Evolutionary conservation across 2,329 filamentous ascomycete genomes (phyloP).

Genomic region (Peltaster fructicola): DNA sequence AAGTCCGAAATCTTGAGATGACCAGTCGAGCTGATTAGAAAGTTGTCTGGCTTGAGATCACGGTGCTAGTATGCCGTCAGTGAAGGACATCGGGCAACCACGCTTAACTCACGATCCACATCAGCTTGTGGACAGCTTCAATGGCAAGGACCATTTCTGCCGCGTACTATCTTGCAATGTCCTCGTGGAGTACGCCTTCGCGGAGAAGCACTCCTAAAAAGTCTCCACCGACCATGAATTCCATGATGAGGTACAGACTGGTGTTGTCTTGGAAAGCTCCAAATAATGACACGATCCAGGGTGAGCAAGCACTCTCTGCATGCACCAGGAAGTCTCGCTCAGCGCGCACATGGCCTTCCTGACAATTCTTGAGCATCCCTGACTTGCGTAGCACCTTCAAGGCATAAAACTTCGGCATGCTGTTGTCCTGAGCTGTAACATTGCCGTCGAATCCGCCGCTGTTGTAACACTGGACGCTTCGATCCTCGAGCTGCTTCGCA

Average conservation of each 20-base stretch:
- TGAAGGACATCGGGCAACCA: no score
- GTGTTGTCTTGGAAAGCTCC: conserved; percentile 74
- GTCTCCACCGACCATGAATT: conserved; percentile 94
- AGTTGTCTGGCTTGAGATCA: conserved; percentile 95
- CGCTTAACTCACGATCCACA: no score
- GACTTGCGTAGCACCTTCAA: conserved; percentile 97
- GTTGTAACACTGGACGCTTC: no score
- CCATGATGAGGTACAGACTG: conserved; percentile 87
- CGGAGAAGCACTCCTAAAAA: conserved; percentile 76
- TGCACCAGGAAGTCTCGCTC: conserved; percentile 84
- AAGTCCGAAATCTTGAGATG: conserved; percentile 96
- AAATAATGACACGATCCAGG: conserved; percentile 77
- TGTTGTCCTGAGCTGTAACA: conserved; percentile 2
- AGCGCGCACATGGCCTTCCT: conserved; percentile 81
- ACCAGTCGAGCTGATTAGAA: conserved; percentile 71
- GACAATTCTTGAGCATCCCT: conserved; percentile 75
- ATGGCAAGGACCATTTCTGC: conserved; percentile 94
- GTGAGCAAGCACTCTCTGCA: conserved; percentile 71
- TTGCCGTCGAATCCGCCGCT: conserved; percentile 1
- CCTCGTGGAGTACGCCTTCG: conserved; percentile 65
- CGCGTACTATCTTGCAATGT: conserved; percentile 67
- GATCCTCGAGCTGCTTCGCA: conserved; percentile 32
- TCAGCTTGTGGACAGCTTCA: conserved; percentile 73
- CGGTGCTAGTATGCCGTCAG: no score
- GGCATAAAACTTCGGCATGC: conserved; percentile 49